Percentiles rank a stretch among this genome's conserved stretches.
phyloP scores from a whole-genome alignment of 2,329 filamentous ascomycete species.

The Penicillium sp. region DNA sequence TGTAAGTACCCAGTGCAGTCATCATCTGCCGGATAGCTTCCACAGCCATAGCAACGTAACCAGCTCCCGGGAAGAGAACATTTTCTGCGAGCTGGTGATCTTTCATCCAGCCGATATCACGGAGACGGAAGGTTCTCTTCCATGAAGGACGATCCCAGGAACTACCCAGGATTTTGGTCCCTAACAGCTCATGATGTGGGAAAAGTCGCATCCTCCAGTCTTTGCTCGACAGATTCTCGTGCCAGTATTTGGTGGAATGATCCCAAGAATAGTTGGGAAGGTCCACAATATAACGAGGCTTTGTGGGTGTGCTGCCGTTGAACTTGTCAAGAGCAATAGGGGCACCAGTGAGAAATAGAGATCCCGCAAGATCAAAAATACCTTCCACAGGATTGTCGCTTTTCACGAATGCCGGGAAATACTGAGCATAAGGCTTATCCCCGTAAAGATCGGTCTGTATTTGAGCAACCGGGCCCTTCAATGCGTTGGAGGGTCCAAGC shows the following conservation, averaged over 20 bases:
- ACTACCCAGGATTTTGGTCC: slow-evolving; percentile 8
- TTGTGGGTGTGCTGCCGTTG: not conserved
- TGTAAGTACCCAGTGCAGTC: too few species aligned
- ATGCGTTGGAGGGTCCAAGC: not conserved
- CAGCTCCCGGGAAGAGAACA: slow-evolving; percentile 36
- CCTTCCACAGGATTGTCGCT: not conserved
- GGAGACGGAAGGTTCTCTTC: slow-evolving; percentile 34
- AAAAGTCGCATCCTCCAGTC: slow-evolving; percentile 21
- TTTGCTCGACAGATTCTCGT: slow-evolving; percentile 27
- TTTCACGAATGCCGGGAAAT: not conserved
- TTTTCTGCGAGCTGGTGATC: slow-evolving; percentile 32
- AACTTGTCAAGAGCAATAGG: not conserved
- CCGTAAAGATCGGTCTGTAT: not conserved
- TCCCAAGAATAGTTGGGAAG: slow-evolving; percentile 48
- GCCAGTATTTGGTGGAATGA: slow-evolving; percentile 42
- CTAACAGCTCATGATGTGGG: slow-evolving; percentile 26
- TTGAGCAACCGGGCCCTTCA: not conserved
- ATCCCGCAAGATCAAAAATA: not conserved
- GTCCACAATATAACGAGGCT: slow-evolving; percentile 21
- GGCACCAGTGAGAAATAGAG: not conserved
- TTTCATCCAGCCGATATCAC: slow-evolving; percentile 35
- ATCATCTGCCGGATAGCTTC: slow-evolving; percentile 29
- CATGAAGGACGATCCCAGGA: slow-evolving; percentile 20
- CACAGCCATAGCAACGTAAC: slow-evolving; percentile 36
- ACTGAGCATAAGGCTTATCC: not conserved